Conservation (phyloP, 2,329 filamentous ascomycete genomes). For the Bipolaris oryzae region DNA sequence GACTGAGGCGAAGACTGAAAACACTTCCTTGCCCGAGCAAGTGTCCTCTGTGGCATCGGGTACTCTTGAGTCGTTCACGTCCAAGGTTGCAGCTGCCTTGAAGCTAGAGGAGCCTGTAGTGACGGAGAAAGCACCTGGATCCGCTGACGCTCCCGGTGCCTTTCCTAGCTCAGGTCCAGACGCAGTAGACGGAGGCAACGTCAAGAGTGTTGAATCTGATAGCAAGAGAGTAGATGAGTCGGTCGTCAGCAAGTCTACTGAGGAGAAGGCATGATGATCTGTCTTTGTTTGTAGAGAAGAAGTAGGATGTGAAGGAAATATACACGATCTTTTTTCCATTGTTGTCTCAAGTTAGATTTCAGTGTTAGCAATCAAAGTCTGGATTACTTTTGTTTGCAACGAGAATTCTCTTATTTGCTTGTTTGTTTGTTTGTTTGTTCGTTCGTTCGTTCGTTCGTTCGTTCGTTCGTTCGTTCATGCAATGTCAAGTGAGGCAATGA, state of each 20-base stretch:
- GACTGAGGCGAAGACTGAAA: neutral
- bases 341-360: too few species aligned
- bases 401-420: too few species aligned
- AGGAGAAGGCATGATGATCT: constrained; percentile 4
- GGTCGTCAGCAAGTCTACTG: neutral
- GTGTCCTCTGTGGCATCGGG: constrained; percentile 8
- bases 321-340: too few species aligned
- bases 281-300: neutral
- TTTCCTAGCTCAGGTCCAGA: constrained; percentile 24
- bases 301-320: neutral
- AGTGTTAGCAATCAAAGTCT: too few species aligned
- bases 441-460: too few species aligned
- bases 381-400: too few species aligned
- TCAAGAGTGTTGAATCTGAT: constrained; percentile 11
- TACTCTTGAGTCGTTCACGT: constrained; percentile 3
- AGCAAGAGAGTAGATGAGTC: constrained; percentile 10
- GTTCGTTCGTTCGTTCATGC: too few species aligned
- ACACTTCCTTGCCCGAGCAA: constrained; percentile 4
- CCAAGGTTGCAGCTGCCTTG: constrained; percentile 7
- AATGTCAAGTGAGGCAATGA: too few species aligned
- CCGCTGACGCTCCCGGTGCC: constrained; percentile 28
- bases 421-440: too few species aligned
- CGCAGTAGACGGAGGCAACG: constrained; percentile 7
- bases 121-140: constrained; percentile 17
- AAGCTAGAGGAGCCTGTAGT: constrained; percentile 19